Base-by-base conservation (phyloP, 768 basidiomycete genomes). In the Tulasnella sp. region DNA sequence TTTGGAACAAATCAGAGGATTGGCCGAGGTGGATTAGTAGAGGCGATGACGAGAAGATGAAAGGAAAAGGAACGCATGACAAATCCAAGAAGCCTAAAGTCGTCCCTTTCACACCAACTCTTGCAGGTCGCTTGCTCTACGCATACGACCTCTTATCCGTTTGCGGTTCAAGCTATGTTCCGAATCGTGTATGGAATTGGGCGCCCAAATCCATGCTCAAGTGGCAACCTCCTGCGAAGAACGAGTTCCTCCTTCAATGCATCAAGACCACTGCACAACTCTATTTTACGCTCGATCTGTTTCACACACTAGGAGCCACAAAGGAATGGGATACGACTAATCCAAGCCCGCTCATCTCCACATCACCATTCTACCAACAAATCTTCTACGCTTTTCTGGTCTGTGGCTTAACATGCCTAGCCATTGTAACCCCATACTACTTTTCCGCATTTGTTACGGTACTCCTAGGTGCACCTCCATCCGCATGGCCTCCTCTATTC, bases 401-500 rank as follows among this genome's bases (percentile, higher is more conserved):
- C 6, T 49, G 48, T 25, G 34, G 27, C 20, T 37, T 25, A 13
- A 49, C 37, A 9, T 34, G 33, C 19, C 37, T 39, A 37, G 22
- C 19, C 8, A 55, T 55, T 20, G 28, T 10, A 8, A 24, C 45
- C 9, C 33, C 33, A 15, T 33, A 53, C 34, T 9, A 25, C 42
- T 31, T 53, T 35, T 45, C 40, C 28, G 25, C 46, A 31, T 27
- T 59, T 24, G 31, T 41, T 12, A 29, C 52, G n/a, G 31, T 29
- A 13, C 27, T 44, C n/a, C 12, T 46, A 8, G 46, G 42, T 15
- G 34, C 53, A 9, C 37, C 39, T 13, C 47, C 51, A 5, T 27
- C 50, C 1, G n/a, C 32, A 9, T 56, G 52, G 56, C 56, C 50
- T 8, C 51, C 55, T 37, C 29, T 56, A 6, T 57, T 54, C 50